Conservation (phyloP, 1,284 basidiomycete species). For the Fistulina hepatica region DNA sequence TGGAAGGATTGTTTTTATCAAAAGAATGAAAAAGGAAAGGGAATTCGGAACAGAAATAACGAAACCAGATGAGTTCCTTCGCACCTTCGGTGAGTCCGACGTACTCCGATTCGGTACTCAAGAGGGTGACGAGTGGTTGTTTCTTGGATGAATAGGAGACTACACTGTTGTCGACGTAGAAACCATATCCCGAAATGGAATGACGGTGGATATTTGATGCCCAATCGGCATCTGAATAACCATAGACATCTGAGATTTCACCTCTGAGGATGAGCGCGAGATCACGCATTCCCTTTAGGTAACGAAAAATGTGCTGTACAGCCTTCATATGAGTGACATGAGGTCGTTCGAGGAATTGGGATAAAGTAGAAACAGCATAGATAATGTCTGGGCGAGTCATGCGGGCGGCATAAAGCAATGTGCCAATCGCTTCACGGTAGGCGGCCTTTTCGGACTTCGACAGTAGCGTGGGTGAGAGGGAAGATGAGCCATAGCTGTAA, state of each 20-base stretch:
- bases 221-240: slow-evolving; percentile 22
- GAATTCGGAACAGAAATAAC: slow-evolving; percentile 2
- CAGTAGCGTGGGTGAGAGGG: not conserved
- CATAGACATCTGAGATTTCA: too few relatives aligned
- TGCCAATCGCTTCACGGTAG: slow-evolving; percentile 7
- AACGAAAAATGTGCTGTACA: slow-evolving; percentile 12
- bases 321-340: slow-evolving; percentile 15
- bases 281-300: slow-evolving; percentile 12
- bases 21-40: slow-evolving; percentile 2
- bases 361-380: slow-evolving; percentile 19
- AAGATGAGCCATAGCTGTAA: slow-evolving; percentile 9
- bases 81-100: slow-evolving; percentile 15
- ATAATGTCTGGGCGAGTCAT: slow-evolving; percentile 23
- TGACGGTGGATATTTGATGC: slow-evolving; percentile 13
- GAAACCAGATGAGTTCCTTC: slow-evolving; percentile 5
- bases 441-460: not conserved
- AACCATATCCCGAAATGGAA: slow-evolving; percentile 19
- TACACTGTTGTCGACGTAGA: slow-evolving; percentile 15
- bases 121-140: slow-evolving; percentile 21
- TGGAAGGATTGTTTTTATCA: too few relatives aligned
- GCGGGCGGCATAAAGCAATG: slow-evolving; percentile 20
- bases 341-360: slow-evolving; percentile 16
- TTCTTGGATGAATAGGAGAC: slow-evolving; percentile 19
- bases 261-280: slow-evolving; percentile 12
- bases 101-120: slow-evolving; percentile 23